Evolutionary conservation across 495 filamentous ascomycete species (phyloP).

Genomic region (Aspergillus diversus): DNA sequence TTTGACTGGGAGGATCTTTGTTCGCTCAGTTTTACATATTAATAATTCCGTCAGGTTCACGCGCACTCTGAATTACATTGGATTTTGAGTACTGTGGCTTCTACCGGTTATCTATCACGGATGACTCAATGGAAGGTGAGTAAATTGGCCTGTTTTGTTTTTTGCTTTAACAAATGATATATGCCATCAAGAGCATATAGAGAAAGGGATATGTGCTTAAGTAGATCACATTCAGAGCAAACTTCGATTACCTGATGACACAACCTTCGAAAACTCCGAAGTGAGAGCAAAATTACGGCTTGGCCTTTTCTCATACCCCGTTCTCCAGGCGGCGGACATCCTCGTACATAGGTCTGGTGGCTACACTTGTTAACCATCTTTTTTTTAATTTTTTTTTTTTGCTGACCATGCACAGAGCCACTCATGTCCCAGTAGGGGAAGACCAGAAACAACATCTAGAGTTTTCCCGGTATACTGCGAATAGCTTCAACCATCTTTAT

Average conservation of each 20-base stretch:
- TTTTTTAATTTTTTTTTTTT: neutral
- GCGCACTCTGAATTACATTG: constrained; percentile 91
- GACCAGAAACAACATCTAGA: constrained; percentile 95
- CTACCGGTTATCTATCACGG: constrained; percentile 82
- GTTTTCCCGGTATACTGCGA: constrained; percentile 81
- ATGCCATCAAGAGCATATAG: neutral
- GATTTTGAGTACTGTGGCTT: constrained; percentile 89
- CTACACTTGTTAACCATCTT: constrained; percentile 12
- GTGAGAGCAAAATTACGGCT: constrained; percentile 69
- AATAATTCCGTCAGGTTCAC: constrained; percentile 56
- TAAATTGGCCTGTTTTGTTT: neutral
- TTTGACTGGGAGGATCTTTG: neutral
- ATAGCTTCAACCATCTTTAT: constrained; percentile 80
- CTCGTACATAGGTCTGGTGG: constrained; percentile 71
- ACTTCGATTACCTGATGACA: constrained; percentile 59
- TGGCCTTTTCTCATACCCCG: constrained; percentile 95
- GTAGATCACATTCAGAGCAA: constrained; percentile 61
- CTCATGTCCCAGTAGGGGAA: constrained; percentile 93
- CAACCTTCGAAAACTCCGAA: constrained; percentile 52
- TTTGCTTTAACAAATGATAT: neutral
- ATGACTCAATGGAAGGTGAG: constrained; percentile 99
- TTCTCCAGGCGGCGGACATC: constrained; percentile 94
- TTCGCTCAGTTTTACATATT: constrained; percentile 11
- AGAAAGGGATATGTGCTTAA: neutral
- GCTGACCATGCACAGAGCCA: constrained; percentile 58